Percentiles rank a stretch among this genome's conserved stretches.
Conservation (phyloP, 306 rosid genomes). For the Dalbergia cochinchinensis region DNA sequence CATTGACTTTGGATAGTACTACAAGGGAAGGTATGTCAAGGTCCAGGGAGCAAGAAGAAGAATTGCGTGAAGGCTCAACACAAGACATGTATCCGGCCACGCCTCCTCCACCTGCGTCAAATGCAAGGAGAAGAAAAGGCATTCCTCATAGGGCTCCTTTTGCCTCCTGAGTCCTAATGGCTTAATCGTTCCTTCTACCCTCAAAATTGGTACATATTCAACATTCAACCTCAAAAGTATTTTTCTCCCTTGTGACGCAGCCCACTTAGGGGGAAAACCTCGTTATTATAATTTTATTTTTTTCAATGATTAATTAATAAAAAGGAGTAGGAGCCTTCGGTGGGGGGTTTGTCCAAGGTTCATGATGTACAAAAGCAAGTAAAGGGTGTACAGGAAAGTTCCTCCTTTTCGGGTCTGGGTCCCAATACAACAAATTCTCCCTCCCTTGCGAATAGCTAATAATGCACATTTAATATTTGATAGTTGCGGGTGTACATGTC, state of each 20-base stretch:
- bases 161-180: slow-evolving; percentile 52
- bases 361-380: slow-evolving; percentile 51
- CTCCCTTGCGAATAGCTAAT: slow-evolving; percentile 80
- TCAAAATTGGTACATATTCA: slow-evolving; percentile 45
- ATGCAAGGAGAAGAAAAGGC: slow-evolving; percentile 94
- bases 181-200: not conserved
- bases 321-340: slow-evolving; percentile 49
- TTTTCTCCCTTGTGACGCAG: slow-evolving; percentile 1
- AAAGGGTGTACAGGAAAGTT: slow-evolving; percentile 69
- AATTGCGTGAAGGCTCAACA: slow-evolving; percentile 83
- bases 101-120: slow-evolving; percentile 83
- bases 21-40: slow-evolving; percentile 57
- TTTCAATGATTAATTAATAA: slow-evolving; percentile 14
- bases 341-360: slow-evolving; percentile 55
- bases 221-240: slow-evolving; percentile 37
- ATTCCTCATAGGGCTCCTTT: slow-evolving; percentile 97
- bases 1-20: not conserved
- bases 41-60: slow-evolving; percentile 58
- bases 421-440: slow-evolving; percentile 71
- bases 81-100: slow-evolving; percentile 80
- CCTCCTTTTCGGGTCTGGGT: slow-evolving; percentile 74
- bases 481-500: slow-evolving; percentile 77
- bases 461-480: slow-evolving; percentile 69
- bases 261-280: slow-evolving; percentile 38
- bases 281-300: slow-evolving; percentile 22